Conservation (phyloP, 2,329 filamentous ascomycete genomes). For the Chalaropsis thielavioides region DNA sequence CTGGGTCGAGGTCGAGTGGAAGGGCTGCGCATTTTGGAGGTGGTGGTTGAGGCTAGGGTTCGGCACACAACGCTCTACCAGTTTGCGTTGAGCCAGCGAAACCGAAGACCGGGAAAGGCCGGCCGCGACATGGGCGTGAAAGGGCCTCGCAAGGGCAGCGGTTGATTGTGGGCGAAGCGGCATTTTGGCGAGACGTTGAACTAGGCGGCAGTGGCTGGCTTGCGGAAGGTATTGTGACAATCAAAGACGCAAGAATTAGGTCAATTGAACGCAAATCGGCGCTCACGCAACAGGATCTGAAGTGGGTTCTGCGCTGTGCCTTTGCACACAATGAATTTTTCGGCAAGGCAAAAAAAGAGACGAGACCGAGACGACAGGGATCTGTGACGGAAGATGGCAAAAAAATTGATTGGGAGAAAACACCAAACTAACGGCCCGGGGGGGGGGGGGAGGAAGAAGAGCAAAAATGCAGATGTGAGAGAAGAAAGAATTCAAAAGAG, state of each 20-base stretch:
- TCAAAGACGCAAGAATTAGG: constrained; percentile 12
- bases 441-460: not conserved
- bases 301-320: not conserved
- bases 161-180: constrained; percentile 14
- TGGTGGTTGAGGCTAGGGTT: constrained; percentile 15
- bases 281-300: not conserved
- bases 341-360: constrained; percentile 7
- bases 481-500: not conserved
- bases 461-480: not conserved
- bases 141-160: constrained; percentile 10
- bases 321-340: constrained; percentile 7
- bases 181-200: constrained; percentile 7
- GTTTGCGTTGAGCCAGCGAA: constrained; percentile 8
- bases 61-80: constrained; percentile 12
- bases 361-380: not conserved
- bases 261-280: constrained; percentile 8
- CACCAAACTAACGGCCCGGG: not conserved
- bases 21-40: constrained; percentile 21
- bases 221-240: constrained; percentile 2
- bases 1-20: constrained; percentile 33
- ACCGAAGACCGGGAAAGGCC: constrained; percentile 9
- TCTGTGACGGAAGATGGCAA: not conserved
- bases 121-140: constrained; percentile 4
- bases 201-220: not conserved
- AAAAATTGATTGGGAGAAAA: not conserved